These are phyloP conservation scores for Nyssa sinensis DNA, from an alignment of 148 eudicot genomes.

Conservation along the genomic window DNA sequence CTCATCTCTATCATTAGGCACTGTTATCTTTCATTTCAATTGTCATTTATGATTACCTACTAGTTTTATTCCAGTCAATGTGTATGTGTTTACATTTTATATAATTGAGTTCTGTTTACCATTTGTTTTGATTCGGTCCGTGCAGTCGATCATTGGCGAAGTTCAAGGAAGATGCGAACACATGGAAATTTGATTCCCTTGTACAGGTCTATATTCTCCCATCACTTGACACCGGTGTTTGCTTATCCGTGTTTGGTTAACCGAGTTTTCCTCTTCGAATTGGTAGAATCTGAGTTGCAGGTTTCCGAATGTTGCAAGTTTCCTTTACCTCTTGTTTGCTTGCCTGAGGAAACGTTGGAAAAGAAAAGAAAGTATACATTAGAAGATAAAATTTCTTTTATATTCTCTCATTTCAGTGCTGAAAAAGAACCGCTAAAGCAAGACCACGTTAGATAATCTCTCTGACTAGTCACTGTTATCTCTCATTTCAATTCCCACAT, in stretches of 20 bases:
- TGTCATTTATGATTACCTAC: neutral
- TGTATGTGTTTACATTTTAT: neutral
- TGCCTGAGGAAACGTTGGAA: neutral
- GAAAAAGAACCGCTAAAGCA: neutral
- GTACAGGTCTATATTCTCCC: conserved; percentile 69
- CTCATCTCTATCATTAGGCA: conserved; percentile 37
- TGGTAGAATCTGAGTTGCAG: conserved; percentile 72
- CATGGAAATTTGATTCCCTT: conserved; percentile 85
- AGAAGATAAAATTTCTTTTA: no score
- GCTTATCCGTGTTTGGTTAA: conserved; percentile 92
- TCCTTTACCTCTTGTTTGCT: neutral
- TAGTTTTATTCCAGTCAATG: neutral
- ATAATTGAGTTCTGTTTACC: neutral
- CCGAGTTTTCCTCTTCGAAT: conserved; percentile 94
- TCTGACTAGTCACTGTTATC: no score
- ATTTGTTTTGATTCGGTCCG: conserved; percentile 12
- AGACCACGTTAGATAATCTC: neutral
- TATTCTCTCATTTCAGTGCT: neutral
- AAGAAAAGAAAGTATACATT: neutral
- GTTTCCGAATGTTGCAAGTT: conserved; percentile 68
- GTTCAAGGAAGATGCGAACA: conserved; percentile 76
- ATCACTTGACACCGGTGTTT: conserved; percentile 94
- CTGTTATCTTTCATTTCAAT: neutral
- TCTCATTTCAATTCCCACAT: no score
- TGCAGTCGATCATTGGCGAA: conserved; percentile 53